Conservation (phyloP, 2,329 filamentous ascomycete species). For the Allantophomopsis lycopodina region DNA sequence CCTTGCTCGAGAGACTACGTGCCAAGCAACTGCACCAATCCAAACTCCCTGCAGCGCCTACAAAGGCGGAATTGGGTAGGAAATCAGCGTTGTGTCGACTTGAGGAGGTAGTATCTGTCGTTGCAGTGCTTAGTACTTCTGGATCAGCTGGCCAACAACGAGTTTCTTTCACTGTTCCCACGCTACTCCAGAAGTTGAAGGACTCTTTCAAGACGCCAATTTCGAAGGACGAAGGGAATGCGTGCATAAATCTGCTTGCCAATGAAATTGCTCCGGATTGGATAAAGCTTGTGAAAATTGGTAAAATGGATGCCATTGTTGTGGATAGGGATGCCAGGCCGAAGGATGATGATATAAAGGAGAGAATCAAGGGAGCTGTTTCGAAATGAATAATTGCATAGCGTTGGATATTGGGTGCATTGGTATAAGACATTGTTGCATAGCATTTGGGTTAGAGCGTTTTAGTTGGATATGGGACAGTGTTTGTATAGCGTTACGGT, state of each 20-base stretch:
- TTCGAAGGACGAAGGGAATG: constrained; percentile 29
- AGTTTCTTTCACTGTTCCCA: constrained; percentile 51
- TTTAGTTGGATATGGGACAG: too few species aligned
- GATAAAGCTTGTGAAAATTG: constrained; percentile 31
- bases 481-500: constrained; percentile 8
- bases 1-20: constrained; percentile 63
- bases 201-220: constrained; percentile 44
- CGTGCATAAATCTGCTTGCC: constrained; percentile 30
- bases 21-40: constrained; percentile 48
- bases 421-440: too few species aligned
- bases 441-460: too few species aligned
- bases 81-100: constrained; percentile 53
- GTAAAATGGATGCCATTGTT: constrained; percentile 28
- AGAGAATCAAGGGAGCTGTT: constrained; percentile 10
- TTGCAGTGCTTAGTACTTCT: constrained; percentile 48
- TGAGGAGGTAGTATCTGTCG: constrained; percentile 52
- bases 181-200: constrained; percentile 48
- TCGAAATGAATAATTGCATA: not conserved
- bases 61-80: constrained; percentile 42
- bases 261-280: constrained; percentile 31
- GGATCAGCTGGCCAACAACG: constrained; percentile 37
- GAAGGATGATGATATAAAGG: constrained; percentile 11
- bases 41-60: constrained; percentile 26
- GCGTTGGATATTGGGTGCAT: too few species aligned
- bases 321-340: constrained; percentile 21